Percentiles rank a stretch among this genome's conserved stretches.
Conservation (phyloP, 495 filamentous ascomycete species). For the Trichodelitschia bisporula region DNA sequence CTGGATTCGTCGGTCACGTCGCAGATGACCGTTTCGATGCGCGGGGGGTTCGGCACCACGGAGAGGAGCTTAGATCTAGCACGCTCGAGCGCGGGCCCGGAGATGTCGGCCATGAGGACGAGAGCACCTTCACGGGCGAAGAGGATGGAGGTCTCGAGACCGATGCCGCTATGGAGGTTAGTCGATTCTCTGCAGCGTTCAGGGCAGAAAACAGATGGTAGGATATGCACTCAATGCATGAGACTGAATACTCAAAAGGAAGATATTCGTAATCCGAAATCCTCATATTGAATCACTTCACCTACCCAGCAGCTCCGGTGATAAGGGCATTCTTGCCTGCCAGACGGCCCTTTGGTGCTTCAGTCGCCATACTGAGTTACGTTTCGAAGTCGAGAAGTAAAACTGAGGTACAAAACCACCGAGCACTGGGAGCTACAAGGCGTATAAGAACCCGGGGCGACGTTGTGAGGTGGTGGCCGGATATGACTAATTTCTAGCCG, state of each 20-base stretch:
- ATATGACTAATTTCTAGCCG: too few species aligned
- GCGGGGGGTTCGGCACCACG: slow-evolving; percentile 34
- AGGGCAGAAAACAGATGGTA: too few species aligned
- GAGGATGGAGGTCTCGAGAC: slow-evolving; percentile 81
- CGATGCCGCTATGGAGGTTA: slow-evolving; percentile 90
- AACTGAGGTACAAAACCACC: too few species aligned
- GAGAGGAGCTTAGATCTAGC: slow-evolving; percentile 45
- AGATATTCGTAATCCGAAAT: too few species aligned
- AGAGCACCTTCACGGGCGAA: slow-evolving; percentile 77
- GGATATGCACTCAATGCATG: too few species aligned
- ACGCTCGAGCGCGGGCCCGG: slow-evolving; percentile 40
- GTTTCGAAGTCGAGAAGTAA: too few species aligned
- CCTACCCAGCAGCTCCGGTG: slow-evolving; percentile 79
- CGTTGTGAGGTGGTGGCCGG: too few species aligned
- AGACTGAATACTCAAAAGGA: too few species aligned
- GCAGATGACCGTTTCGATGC: slow-evolving; percentile 34
- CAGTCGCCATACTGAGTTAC: neutral
- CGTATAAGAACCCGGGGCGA: too few species aligned
- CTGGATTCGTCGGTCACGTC: slow-evolving; percentile 51
- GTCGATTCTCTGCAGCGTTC: too few species aligned
- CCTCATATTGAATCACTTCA: slow-evolving; percentile 4
- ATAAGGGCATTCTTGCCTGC: slow-evolving; percentile 83
- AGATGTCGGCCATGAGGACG: slow-evolving; percentile 71
- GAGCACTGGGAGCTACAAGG: too few species aligned
- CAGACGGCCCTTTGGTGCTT: slow-evolving; percentile 25